Percentiles rank a stretch among this genome's conserved stretches.
Evolutionary conservation across 1,284 basidiomycete species (phyloP).

Genomic region (Ceratobasidium sp.): DNA sequence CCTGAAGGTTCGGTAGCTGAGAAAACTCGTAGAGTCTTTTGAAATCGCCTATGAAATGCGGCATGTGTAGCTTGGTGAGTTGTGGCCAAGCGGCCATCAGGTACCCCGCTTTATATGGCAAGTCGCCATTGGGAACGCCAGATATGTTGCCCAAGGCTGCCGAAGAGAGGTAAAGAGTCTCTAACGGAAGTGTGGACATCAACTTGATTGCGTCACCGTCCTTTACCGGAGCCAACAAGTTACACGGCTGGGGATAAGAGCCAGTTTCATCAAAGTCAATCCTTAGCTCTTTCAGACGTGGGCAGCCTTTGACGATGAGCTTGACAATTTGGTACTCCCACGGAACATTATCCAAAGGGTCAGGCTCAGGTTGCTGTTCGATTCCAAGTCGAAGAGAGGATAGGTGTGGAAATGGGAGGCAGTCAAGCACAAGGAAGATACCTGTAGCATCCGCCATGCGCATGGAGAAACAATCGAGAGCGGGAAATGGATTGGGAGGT

Average conservation of each 20-base stretch:
- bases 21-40: conserved; percentile 6
- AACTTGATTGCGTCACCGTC: background rate
- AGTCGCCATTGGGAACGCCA: too few relatives aligned
- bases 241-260: too few relatives aligned
- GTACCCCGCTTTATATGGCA: background rate
- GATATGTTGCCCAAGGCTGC: background rate
- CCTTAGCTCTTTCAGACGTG: background rate
- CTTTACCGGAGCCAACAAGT: background rate
- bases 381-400: background rate
- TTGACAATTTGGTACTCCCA: background rate
- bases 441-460: too few relatives aligned
- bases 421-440: background rate
- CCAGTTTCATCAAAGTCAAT: background rate
- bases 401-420: background rate
- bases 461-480: background rate
- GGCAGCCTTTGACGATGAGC: background rate
- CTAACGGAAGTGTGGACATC: background rate
- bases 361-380: background rate
- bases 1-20: background rate
- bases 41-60: background rate
- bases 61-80: background rate
- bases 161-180: background rate
- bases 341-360: background rate
- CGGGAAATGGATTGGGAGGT: background rate
- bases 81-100: background rate